These are phyloP conservation scores for Mycena albidolilacea DNA, from an alignment of 768 basidiomycete species.

Conservation along the genomic window DNA sequence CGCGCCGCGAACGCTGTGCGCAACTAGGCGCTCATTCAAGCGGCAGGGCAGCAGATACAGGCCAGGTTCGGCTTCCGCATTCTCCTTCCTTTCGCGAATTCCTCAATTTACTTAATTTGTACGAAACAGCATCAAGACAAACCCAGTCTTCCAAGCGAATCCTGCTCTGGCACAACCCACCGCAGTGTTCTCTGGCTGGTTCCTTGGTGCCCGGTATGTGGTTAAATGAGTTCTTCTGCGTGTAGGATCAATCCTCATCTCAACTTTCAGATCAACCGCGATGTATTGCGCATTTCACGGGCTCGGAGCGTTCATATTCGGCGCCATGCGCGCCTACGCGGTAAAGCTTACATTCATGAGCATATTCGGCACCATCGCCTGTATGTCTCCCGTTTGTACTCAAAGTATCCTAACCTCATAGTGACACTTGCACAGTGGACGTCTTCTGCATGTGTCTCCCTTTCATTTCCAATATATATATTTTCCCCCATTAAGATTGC, in stretches of 20 bases:
- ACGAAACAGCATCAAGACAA: conserved; percentile 30
- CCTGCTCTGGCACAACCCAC: conserved; percentile 54
- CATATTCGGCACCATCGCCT: conserved; percentile 63
- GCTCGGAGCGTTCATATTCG: conserved; percentile 65
- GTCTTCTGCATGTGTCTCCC: conserved; percentile 53
- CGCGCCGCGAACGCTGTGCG: conserved; percentile 59
- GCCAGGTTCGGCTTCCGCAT: conserved; percentile 46
- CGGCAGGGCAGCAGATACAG: conserved; percentile 46
- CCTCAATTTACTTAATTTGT: neutral
- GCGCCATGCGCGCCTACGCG: conserved; percentile 60
- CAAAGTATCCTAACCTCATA: neutral
- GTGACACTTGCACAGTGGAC: conserved; percentile 44
- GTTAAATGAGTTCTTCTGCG: no score
- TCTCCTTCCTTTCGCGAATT: neutral
- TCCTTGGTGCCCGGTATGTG: conserved; percentile 60
- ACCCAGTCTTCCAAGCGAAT: conserved; percentile 51
- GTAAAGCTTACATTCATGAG: conserved; percentile 62
- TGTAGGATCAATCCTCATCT: no score
- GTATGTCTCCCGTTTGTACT: neutral
- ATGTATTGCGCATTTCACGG: no score
- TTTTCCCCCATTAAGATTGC: no score
- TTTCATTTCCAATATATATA: no score
- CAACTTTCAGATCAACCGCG: conserved; percentile 60
- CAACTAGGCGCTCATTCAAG: conserved; percentile 48
- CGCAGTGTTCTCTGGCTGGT: conserved; percentile 64